Percentiles rank a stretch among this genome's conserved stretches.
These are phyloP conservation scores for Yamadazyma oceani DNA, from an alignment of 1,139 yeast species.

Conservation along the genomic window DNA sequence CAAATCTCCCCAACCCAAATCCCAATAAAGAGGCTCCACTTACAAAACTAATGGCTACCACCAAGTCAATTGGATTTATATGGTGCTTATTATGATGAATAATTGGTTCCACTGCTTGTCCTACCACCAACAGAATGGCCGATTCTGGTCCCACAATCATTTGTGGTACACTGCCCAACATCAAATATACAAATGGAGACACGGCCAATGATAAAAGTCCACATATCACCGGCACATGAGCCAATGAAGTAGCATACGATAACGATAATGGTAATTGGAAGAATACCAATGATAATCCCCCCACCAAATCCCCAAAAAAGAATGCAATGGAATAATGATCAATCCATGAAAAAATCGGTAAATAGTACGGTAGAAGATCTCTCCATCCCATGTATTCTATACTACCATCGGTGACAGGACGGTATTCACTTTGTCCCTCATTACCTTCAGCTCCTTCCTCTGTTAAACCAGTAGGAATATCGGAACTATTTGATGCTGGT, in stretches of 20 bases:
- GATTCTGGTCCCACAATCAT: slow-evolving; percentile 98
- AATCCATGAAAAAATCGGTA: slow-evolving; percentile 83
- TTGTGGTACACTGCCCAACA: slow-evolving; percentile 91
- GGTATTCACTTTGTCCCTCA: slow-evolving; percentile 14
- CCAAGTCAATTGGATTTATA: slow-evolving; percentile 61
- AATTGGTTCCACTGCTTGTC: slow-evolving; percentile 80
- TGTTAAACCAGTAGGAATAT: background rate
- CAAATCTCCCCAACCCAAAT: slow-evolving; percentile 81
- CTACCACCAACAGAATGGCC: slow-evolving; percentile 86
- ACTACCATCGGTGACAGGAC: slow-evolving; percentile 23
- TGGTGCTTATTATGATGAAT: slow-evolving; percentile 49
- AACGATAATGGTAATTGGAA: slow-evolving; percentile 89
- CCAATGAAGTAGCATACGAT: slow-evolving; percentile 86
- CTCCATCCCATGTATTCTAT: slow-evolving; percentile 28
- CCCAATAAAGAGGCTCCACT: slow-evolving; percentile 76
- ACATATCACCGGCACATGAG: slow-evolving; percentile 85
- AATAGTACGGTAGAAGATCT: slow-evolving; percentile 58
- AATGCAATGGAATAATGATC: slow-evolving; percentile 53
- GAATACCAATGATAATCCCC: slow-evolving; percentile 86
- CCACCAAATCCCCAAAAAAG: slow-evolving; percentile 73
- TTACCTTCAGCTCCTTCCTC: background rate
- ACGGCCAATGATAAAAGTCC: slow-evolving; percentile 82
- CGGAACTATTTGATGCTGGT: too few species aligned
- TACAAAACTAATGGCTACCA: slow-evolving; percentile 71
- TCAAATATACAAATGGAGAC: slow-evolving; percentile 77